Evolutionary conservation across 352 stramenopile genomes (phyloP), one percentile per base, ranked within the genome.

Genomic region (Phytopythium litorale): DNA sequence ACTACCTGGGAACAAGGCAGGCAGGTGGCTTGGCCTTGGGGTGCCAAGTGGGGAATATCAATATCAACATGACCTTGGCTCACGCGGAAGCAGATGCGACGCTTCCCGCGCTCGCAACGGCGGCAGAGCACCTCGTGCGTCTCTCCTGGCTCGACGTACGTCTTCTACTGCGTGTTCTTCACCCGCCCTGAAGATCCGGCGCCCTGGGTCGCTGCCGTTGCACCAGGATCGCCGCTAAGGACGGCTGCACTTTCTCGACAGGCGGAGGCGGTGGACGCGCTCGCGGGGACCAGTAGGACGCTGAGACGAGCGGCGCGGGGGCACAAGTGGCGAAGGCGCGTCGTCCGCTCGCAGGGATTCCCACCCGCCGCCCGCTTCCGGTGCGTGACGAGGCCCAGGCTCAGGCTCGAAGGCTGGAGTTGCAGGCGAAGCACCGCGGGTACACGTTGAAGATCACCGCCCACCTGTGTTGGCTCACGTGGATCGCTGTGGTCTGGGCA

Each of bases 71-170:
- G 35, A 9, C 8, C 35, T 16, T 6, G 8, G 35, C 35, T 9
- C 35, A 40, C 3, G 35, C 8, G 35, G 35, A 40, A 40, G 35
- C 35, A 15, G 35, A 40, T 15, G 35, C 11, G 32, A 16, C 50
- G 21, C 54, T 50, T 28, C 32, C 35, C 21, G 12, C 35, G 35
- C 16, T 60, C 35, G 54, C 37, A 28, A 53, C 62, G 30, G 59
- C 58, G 63, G 62, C 88, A 23, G 43, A 38, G 13, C 28, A 89
- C n/a, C 57, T 89, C 12, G 42, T 79, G 15, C 67, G 63, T 19
- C 55, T 64, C 7, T 58, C 60, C 49, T 89, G 75, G 79, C 18
- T 89, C 0, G 55, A 88, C 49, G 81, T 88, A 40, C 58, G 46
- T 55, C 43, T 19, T 0, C n/a, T 40, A 0, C 19, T n/a, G 18